Evolutionary conservation across 306 rosid genomes (phyloP).

Genomic region (Gastrolobium bilobum): DNA sequence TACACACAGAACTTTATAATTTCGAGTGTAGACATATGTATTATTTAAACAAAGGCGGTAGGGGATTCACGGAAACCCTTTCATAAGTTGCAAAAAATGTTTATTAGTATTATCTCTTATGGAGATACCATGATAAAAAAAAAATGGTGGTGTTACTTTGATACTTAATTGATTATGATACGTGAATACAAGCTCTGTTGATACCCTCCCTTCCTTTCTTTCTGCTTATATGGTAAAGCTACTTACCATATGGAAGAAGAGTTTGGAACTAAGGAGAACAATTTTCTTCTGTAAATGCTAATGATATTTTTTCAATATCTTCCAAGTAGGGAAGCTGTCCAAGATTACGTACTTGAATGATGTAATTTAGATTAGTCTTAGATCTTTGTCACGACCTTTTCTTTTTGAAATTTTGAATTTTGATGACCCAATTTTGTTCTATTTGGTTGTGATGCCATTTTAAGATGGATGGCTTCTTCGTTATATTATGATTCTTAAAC

Average conservation of each 20-base stretch:
- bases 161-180: too few species aligned
- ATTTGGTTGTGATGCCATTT: constrained; percentile 2
- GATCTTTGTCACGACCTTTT: constrained; percentile 1
- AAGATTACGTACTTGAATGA: background rate
- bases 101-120: background rate
- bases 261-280: background rate
- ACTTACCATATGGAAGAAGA: background rate
- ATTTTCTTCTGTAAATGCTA: background rate
- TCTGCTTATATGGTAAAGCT: background rate
- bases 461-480: constrained; percentile 10
- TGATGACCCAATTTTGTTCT: constrained; percentile 1
- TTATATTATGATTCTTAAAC: background rate
- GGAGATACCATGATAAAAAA: background rate
- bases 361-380: background rate
- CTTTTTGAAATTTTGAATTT: background rate
- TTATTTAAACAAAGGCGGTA: background rate
- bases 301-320: background rate
- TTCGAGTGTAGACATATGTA: background rate
- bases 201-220: too few species aligned
- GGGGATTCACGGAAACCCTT: background rate
- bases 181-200: too few species aligned
- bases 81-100: background rate
- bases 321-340: background rate
- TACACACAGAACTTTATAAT: background rate
- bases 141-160: background rate